Percentiles rank a stretch among this genome's conserved stretches.
Conservation (phyloP, 495 filamentous ascomycete species). For the Apiosordaria backusii region DNA sequence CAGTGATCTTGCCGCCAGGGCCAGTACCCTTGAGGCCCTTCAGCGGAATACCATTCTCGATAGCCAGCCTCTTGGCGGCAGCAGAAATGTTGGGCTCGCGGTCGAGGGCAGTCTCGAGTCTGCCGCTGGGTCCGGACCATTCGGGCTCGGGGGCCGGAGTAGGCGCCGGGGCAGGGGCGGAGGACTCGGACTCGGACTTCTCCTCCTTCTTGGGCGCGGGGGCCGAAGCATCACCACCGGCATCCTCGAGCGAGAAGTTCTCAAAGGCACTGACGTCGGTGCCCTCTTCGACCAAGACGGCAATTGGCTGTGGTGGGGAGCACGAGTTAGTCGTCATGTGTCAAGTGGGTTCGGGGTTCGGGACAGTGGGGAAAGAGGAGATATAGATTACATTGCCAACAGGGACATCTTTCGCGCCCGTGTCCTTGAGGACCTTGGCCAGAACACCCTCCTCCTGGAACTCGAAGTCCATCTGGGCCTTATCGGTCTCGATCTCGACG, state of each 20-base stretch:
- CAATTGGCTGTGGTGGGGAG: conserved; percentile 70
- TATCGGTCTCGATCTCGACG: conserved; percentile 99
- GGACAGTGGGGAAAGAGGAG: conserved; percentile 21
- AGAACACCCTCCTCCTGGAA: conserved; percentile 97
- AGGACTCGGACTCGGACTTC: conserved; percentile 46
- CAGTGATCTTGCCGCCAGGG: conserved; percentile 80
- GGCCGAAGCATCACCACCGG: conserved; percentile 73
- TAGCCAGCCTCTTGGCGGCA: conserved; percentile 73
- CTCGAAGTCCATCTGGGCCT: conserved; percentile 99
- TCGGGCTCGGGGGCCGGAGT: conserved; percentile 62
- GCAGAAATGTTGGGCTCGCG: conserved; percentile 70
- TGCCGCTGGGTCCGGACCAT: conserved; percentile 69
- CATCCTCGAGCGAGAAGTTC: conserved; percentile 82
- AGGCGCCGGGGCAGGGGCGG: conserved; percentile 56
- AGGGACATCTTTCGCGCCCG: conserved; percentile 89
- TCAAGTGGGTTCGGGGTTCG: conserved; percentile 14
- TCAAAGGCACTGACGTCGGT: conserved; percentile 83
- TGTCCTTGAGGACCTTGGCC: conserved; percentile 91
- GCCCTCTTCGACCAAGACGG: conserved; percentile 88
- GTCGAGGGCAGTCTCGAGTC: conserved; percentile 77
- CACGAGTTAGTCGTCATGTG: conserved; percentile 18
- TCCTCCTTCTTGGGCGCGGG: conserved; percentile 58
- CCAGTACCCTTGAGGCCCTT: conserved; percentile 84
- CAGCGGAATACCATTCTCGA: conserved; percentile 80
- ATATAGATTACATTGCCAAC: conserved; percentile 81